These are phyloP conservation scores for Xylaria nigripes DNA, from an alignment of 495 filamentous ascomycete genomes.

Conservation along the genomic window DNA sequence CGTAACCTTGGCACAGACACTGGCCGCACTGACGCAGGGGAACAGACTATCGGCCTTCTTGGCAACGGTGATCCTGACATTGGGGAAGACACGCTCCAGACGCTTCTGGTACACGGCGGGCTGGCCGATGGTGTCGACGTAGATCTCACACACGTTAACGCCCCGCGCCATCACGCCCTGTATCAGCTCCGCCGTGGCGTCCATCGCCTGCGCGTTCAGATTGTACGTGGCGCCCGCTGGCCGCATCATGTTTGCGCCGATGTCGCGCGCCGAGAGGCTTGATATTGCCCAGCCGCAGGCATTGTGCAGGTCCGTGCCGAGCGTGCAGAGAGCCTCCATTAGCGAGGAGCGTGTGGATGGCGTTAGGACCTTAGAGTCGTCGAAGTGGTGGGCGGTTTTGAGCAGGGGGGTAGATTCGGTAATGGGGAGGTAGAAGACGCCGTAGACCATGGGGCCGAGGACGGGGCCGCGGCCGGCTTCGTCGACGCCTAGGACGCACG, in stretches of 20 bases:
- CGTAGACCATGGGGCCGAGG: slow-evolving; percentile 96
- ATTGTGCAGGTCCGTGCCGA: slow-evolving; percentile 51
- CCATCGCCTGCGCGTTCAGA: slow-evolving; percentile 95
- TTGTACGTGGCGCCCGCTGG: slow-evolving; percentile 63
- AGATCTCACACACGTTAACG: slow-evolving; percentile 79
- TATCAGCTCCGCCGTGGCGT: slow-evolving; percentile 85
- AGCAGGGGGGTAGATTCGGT: slow-evolving; percentile 62
- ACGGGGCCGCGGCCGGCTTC: slow-evolving; percentile 95
- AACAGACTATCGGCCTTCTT: slow-evolving; percentile 95
- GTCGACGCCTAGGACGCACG: slow-evolving; percentile 69
- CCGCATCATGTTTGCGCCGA: slow-evolving; percentile 70
- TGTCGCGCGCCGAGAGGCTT: slow-evolving; percentile 76
- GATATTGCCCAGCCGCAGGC: slow-evolving; percentile 77
- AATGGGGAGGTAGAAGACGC: slow-evolving; percentile 73
- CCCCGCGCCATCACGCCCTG: slow-evolving; percentile 61
- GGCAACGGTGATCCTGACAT: slow-evolving; percentile 70
- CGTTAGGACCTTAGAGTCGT: slow-evolving; percentile 85
- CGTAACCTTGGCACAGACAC: slow-evolving; percentile 92
- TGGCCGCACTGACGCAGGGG: slow-evolving; percentile 87
- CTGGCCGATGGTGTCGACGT: slow-evolving; percentile 88
- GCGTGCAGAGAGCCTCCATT: slow-evolving; percentile 66
- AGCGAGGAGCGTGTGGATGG: slow-evolving; percentile 62
- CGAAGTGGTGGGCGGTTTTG: slow-evolving; percentile 68
- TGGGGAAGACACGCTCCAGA: slow-evolving; percentile 77
- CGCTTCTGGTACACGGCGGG: slow-evolving; percentile 75